A percentile compares a stretch with the other conserved stretches of the same genome.
phyloP scores from a whole-genome alignment of 371 early-diverging fungal species.

The Funneliformis caledonium region DNA sequence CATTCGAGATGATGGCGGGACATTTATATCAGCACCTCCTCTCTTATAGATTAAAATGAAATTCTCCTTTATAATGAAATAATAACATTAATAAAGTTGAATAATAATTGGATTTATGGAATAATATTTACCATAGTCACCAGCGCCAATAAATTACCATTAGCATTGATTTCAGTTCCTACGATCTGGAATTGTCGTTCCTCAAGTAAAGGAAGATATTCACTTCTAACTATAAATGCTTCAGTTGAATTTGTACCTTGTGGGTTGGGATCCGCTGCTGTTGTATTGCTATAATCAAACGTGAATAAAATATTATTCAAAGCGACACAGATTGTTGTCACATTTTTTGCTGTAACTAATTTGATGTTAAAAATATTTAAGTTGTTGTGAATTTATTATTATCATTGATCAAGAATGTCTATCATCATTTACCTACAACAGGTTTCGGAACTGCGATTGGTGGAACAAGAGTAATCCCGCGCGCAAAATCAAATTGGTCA shows the following conservation, averaged over 20 bases:
- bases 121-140: conserved; percentile 14
- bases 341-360: conserved; percentile 18
- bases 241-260: conserved; percentile 14
- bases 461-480: not conserved
- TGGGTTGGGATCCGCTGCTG: not conserved
- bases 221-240: conserved; percentile 26
- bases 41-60: conserved; percentile 21
- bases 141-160: conserved; percentile 13
- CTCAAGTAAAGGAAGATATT: conserved; percentile 6
- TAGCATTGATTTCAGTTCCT: conserved; percentile 24
- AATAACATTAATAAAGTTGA: not conserved
- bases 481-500: conserved; percentile 24
- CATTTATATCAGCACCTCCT: conserved; percentile 9
- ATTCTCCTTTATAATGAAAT: conserved; percentile 15
- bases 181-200: conserved; percentile 7
- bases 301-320: conserved; percentile 23
- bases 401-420: not conserved
- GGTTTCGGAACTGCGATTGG: not conserved
- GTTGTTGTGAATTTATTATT: not conserved
- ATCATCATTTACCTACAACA: conserved; percentile 11
- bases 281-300: conserved; percentile 24
- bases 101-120: not conserved
- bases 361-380: not conserved
- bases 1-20: not conserved
- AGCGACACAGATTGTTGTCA: conserved; percentile 20